These are phyloP conservation scores for Kondoa malvinella DNA, from an alignment of 768 basidiomycete species.

Conservation along the genomic window DNA sequence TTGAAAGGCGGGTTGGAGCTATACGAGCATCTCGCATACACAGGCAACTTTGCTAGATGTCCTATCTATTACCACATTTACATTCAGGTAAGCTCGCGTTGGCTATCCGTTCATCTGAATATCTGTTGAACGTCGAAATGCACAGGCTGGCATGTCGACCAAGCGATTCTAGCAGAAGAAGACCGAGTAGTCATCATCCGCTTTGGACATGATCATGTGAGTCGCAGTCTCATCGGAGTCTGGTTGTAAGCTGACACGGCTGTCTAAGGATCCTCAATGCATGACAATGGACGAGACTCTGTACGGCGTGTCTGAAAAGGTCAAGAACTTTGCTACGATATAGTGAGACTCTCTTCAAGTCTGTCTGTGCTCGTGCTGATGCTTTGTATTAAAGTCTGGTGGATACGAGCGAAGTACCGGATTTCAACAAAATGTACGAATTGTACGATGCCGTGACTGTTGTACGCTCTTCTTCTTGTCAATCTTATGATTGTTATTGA, in stretches of 20 bases:
- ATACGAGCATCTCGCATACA: no score
- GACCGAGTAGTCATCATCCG: constrained; percentile 85
- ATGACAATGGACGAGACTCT: constrained; percentile 99
- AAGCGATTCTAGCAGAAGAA: constrained; percentile 95
- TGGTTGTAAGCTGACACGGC: background rate
- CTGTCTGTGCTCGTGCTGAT: background rate
- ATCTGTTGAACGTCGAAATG: background rate
- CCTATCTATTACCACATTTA: constrained; percentile 72
- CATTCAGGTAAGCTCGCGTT: constrained; percentile 41
- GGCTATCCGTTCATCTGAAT: background rate
- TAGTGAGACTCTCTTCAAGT: constrained; percentile 39
- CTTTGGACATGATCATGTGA: constrained; percentile 67
- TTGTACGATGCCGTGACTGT: constrained; percentile 50
- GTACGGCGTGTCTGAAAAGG: constrained; percentile 77
- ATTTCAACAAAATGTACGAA: constrained; percentile 98
- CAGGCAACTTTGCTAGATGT: constrained; percentile 53
- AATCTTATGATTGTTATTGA: background rate
- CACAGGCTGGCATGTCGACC: constrained; percentile 85
- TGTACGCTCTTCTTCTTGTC: background rate
- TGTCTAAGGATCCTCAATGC: constrained; percentile 55
- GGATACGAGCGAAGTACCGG: constrained; percentile 91
- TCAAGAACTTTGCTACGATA: constrained; percentile 96
- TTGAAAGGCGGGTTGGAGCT: no score
- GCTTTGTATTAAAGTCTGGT: constrained; percentile 30
- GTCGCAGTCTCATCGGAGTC: background rate